phyloP scores from a whole-genome alignment of 192 early-diverging fungal species.

The Spinellus fusiger region DNA sequence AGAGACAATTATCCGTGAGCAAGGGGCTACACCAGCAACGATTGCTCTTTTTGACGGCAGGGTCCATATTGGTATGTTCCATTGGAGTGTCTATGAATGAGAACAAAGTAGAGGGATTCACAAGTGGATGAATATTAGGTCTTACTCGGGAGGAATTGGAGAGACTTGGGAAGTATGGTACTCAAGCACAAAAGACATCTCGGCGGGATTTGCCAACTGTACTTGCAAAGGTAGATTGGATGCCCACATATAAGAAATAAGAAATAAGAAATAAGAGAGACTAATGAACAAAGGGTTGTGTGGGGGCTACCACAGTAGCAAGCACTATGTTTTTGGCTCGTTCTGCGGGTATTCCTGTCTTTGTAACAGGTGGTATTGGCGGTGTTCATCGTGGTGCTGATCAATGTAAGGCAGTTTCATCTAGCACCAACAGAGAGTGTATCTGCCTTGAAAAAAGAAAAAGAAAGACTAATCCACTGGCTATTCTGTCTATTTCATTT shows the following conservation, averaged over 20 bases:
- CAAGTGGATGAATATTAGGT: conserved; percentile 24
- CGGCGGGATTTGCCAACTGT: conserved; percentile 79
- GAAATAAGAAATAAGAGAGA: no score
- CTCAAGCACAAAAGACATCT: conserved; percentile 71
- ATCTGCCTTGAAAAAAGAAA: background rate
- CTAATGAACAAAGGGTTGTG: conserved; percentile 33
- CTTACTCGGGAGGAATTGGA: conserved; percentile 57
- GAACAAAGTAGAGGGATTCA: background rate
- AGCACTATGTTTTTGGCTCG: conserved; percentile 88
- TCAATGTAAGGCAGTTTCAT: conserved; percentile 34
- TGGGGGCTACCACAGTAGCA: conserved; percentile 91
- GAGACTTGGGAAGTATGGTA: conserved; percentile 54
- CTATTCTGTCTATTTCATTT: background rate
- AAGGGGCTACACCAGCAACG: conserved; percentile 81
- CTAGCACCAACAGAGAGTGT: no score
- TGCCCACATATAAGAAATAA: no score
- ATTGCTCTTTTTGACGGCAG: conserved; percentile 85
- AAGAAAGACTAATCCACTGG: background rate
- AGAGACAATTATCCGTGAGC: conserved; percentile 64
- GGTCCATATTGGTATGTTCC: conserved; percentile 66
- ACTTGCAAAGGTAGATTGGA: conserved; percentile 47
- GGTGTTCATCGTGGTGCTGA: conserved; percentile 88
- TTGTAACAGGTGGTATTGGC: conserved; percentile 97
- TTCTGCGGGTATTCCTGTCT: conserved; percentile 78
- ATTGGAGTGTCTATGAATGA: background rate